phyloP scores from a whole-genome alignment of 2,329 filamentous ascomycete genomes.

The Trematosphaeria pertusa region DNA sequence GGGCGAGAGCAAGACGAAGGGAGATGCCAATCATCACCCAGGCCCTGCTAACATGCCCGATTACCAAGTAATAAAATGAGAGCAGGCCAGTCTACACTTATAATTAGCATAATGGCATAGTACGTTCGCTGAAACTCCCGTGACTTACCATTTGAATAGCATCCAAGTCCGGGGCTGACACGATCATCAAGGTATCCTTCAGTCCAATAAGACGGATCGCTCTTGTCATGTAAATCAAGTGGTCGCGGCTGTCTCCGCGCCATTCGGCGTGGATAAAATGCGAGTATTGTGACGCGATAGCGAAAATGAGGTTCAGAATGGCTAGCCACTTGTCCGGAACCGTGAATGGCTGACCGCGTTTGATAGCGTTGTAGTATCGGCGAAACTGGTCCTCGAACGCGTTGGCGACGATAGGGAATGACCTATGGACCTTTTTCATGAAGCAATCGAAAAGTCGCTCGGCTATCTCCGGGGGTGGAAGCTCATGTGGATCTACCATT shows the following conservation, averaged over 20 bases:
- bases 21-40: conserved; percentile 49
- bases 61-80: conserved; percentile 33
- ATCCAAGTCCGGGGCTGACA: conserved; percentile 42
- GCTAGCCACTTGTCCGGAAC: conserved; percentile 42
- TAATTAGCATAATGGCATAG: too few species aligned
- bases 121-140: conserved; percentile 19
- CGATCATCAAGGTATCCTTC: conserved; percentile 25
- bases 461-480: conserved; percentile 41
- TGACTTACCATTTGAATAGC: conserved; percentile 47
- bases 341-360: conserved; percentile 11
- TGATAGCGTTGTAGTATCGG: conserved; percentile 20
- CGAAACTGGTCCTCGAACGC: conserved; percentile 31
- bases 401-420: conserved; percentile 35
- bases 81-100: conserved; percentile 28
- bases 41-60: conserved; percentile 35
- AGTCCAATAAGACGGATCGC: conserved; percentile 32
- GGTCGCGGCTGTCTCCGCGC: conserved; percentile 41
- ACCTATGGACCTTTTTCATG: conserved; percentile 44
- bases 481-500: conserved; percentile 32
- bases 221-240: conserved; percentile 48
- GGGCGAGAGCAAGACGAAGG: conserved; percentile 44
- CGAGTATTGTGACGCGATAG: conserved; percentile 50
- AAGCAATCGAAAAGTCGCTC: conserved; percentile 45
- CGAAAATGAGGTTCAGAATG: conserved; percentile 51
- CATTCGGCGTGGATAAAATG: conserved; percentile 39